Base-by-base conservation (phyloP, 2,329 filamentous ascomycete species). In the Aspergillus latus region DNA sequence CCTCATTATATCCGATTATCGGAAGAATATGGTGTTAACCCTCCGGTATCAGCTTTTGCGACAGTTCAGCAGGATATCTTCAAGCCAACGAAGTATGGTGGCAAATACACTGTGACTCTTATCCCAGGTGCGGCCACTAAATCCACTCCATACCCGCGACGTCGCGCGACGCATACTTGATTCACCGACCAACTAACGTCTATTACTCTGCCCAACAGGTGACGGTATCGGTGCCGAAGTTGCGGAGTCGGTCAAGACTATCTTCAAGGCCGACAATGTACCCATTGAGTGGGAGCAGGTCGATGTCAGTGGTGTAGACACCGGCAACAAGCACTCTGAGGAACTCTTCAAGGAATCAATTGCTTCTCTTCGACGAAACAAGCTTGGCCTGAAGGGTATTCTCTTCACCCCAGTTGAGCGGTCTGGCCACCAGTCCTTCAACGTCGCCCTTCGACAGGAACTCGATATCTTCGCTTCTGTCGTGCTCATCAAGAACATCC, bases 191-290 rank as follows among this genome's bases (percentile, higher is more conserved):
- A 57, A 29, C 43, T 44, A 65, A 59, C n/a, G 15, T 15, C 29
- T 54, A 42, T 30, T 32, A 43, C 26, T 40, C 34, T 21, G 21
- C 30, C 10, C 5, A 51, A 36, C 64, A 87, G 85, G 85, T 80
- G 94, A 99, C 72, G 94, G 94, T 82, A 96, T 99, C 75, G 94
- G 94, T 77, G 90, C 91, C 77, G 94, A 99, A 81, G 92, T 97
- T 61, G 92, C 93, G 70, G 92, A 97, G 81, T 94, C 91, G 62
- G 93, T 99, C 77, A 96, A 97, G 88, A 95, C 93, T 67, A 89
- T 99, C 78, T 97, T 97, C 88, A 97, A 97, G 86, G 92, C 93
- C 75, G 93, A 97, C 83, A 97, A 96, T 75, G 93, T 97, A 52
- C 94, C 94, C 72, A 88, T 99, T 70, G 92, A 97, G 79, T 97